These are phyloP conservation scores for Pluteus cervinus DNA, from an alignment of 768 basidiomycete species.

Conservation along the genomic window DNA sequence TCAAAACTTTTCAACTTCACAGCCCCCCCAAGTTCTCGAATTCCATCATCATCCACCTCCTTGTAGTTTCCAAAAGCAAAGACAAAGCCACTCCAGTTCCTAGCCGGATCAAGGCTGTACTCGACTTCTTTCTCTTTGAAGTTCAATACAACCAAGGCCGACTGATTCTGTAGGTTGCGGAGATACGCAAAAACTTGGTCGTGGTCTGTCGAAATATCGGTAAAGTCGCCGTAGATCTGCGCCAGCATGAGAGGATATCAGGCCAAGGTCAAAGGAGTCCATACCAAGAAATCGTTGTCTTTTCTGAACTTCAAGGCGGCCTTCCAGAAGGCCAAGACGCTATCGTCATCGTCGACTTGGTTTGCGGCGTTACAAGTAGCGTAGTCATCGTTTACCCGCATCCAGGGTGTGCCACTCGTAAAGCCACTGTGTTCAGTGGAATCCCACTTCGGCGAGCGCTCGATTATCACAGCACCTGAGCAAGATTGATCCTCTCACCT, in stretches of 20 bases:
- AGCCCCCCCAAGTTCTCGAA: neutral
- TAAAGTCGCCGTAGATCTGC: slow-evolving; percentile 60
- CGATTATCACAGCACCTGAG: neutral
- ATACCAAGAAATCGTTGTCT: slow-evolving; percentile 45
- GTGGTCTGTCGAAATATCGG: slow-evolving; percentile 37
- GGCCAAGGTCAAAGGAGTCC: slow-evolving; percentile 10
- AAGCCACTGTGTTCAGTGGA: slow-evolving; percentile 52
- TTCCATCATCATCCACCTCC: neutral
- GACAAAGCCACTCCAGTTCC: slow-evolving; percentile 10
- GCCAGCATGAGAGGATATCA: neutral
- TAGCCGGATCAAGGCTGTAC: slow-evolving; percentile 11
- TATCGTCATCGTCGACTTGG: slow-evolving; percentile 41
- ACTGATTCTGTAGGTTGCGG: slow-evolving; percentile 28
- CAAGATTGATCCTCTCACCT: slow-evolving; percentile 34
- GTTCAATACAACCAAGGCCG: slow-evolving; percentile 42
- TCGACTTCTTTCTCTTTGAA: slow-evolving; percentile 27
- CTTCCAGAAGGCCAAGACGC: slow-evolving; percentile 60
- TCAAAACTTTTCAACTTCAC: slow-evolving; percentile 23
- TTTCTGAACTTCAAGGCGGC: slow-evolving; percentile 48
- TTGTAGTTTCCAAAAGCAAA: slow-evolving; percentile 24
- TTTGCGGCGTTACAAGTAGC: slow-evolving; percentile 46
- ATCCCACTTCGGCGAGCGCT: slow-evolving; percentile 43
- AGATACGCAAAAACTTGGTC: slow-evolving; percentile 51
- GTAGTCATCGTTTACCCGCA: slow-evolving; percentile 70
- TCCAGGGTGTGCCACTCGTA: slow-evolving; percentile 63